These are phyloP conservation scores for Trifolium dubium DNA, from an alignment of 306 rosid genomes.

Conservation along the genomic window DNA sequence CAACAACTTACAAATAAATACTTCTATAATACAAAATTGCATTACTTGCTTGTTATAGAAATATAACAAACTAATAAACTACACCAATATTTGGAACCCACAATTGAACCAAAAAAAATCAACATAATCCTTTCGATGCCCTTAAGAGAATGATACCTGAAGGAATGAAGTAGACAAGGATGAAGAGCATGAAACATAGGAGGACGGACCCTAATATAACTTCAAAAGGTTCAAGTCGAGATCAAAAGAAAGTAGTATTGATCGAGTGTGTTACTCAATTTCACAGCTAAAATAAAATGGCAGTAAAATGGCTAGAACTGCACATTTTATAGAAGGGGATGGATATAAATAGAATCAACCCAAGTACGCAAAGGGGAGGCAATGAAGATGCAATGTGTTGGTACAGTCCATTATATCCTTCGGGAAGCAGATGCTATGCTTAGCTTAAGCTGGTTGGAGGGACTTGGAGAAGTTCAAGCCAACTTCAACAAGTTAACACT, in stretches of 20 bases:
- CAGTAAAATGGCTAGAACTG: neutral
- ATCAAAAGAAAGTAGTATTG: neutral
- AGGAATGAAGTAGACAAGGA: neutral
- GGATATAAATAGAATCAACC: neutral
- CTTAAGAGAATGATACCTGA: neutral
- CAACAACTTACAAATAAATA: neutral
- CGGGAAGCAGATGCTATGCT: neutral
- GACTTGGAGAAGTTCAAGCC: conserved; percentile 2
- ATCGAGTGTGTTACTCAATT: neutral
- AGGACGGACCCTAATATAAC: neutral
- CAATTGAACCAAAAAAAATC: neutral
- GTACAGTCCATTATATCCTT: neutral
- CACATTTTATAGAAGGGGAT: neutral
- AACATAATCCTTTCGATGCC: neutral
- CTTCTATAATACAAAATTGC: neutral
- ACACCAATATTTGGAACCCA: neutral
- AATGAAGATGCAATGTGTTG: neutral
- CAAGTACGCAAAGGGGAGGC: neutral
- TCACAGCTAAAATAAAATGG: neutral
- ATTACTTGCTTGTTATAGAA: neutral
- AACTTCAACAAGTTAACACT: neutral
- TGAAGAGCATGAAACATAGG: neutral
- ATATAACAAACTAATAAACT: too few relatives aligned
- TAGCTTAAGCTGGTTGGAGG: neutral
- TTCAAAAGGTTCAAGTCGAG: neutral